A percentile compares a stretch with the other conserved stretches of the same genome.
These are phyloP conservation scores for Botrytis deweyae DNA, from an alignment of 2,329 filamentous ascomycete species.

Conservation along the genomic window DNA sequence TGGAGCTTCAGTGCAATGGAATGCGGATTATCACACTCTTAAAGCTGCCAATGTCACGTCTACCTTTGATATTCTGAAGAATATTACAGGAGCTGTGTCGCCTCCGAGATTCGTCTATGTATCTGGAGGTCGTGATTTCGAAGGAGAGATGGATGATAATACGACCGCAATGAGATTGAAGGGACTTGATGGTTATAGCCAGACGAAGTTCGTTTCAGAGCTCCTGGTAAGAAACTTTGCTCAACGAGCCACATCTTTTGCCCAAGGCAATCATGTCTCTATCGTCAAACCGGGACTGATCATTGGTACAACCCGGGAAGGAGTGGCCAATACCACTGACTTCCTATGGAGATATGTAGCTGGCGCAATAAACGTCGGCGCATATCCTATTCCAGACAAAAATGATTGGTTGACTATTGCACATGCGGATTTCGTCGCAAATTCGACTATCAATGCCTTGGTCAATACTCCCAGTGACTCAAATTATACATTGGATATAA, in stretches of 20 bases:
- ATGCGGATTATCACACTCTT: constrained; percentile 58
- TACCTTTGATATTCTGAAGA: constrained; percentile 28
- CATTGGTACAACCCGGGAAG: constrained; percentile 28
- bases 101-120: constrained; percentile 16
- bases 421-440: constrained; percentile 8
- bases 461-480: background rate
- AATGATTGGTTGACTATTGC: constrained; percentile 16
- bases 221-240: constrained; percentile 51
- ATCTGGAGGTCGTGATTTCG: constrained; percentile 11
- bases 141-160: background rate
- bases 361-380: constrained; percentile 22
- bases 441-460: constrained; percentile 4
- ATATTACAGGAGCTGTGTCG: background rate
- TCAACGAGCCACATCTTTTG: background rate
- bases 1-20: constrained; percentile 77
- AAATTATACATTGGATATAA: background rate
- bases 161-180: background rate
- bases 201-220: constrained; percentile 75
- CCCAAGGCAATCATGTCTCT: constrained; percentile 9
- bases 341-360: constrained; percentile 34
- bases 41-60: constrained; percentile 71
- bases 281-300: constrained; percentile 31
- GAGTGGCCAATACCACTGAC: constrained; percentile 31
- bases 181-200: constrained; percentile 72
- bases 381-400: constrained; percentile 12